Base-by-base conservation (phyloP, 2,329 filamentous ascomycete genomes). In the Colletotrichum karsti region DNA sequence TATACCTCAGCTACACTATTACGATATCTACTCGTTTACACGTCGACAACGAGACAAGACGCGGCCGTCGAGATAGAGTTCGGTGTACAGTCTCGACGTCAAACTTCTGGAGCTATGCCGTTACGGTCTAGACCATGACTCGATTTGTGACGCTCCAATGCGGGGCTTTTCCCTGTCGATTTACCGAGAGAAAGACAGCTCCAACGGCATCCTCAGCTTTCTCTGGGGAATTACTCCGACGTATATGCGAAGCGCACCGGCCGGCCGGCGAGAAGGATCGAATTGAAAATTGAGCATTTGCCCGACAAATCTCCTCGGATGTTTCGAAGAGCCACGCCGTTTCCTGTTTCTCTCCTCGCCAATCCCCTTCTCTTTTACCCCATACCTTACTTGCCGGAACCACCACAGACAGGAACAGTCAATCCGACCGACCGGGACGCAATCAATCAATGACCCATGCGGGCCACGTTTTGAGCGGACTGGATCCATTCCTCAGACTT, bases 221-320 rank as follows among this genome's bases (percentile, higher is more conserved):
- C n/a, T 53, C n/a, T n/a, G 6, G 7, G 4, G 37, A 62, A 33
- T 66, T 53, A 64, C 26, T 58, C 53, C 58, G 63, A 67, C n/a
- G 63, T 69, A 60, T 61, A 57, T 69, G 58, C 57, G 53, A 53
- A 26, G 18, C 18, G 42, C 7, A 24, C 12, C 2, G 33, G 33
- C n/a, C 10, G 8, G 8, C n/a, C 37, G 22, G 42, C 18, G 13
- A 13, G 48, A 8, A 15, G 46, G 28, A n/a, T n/a, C n/a, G n/a
- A n/a, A n/a, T 61, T 15, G 46, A 44, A 59, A 53, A 41, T 42
- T 30, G 13, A n/a, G 12, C 37, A 18, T 24, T 54, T 33, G n/a
- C 48, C 67, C 67, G 67, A 63, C 33, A 51, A 58, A 63, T 67
- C 53, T 69, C 67, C 63, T 69, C 63, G 63, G 67, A 69, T 41